Evolutionary conservation across 1,284 basidiomycete species (phyloP), one percentile per base, ranked within the genome.

Genomic region (Apiotrichum akiyoshidainum): DNA sequence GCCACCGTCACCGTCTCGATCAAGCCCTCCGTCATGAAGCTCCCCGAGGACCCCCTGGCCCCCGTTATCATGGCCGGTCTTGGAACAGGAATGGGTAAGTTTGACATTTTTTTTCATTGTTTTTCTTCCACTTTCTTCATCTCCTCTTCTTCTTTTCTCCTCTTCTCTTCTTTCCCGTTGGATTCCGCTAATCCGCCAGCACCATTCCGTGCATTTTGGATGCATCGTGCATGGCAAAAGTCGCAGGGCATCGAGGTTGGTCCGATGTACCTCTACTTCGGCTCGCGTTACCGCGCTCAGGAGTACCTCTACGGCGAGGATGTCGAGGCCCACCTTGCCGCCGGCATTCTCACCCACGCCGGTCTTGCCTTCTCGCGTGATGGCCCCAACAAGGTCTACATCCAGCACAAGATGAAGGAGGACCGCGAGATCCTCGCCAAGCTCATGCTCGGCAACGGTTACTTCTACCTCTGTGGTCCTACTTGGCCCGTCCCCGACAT

Each of bases 401-500:
- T 99, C 73, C 95, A 99, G 79, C 90, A 99, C 83, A 94, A 92
- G 83, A 99, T 99, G 89, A 81, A 86, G 58, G 87, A 95, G 74
- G 92, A 99, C 76, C 88, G 88, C 45, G 83, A 86, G 68, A 80
- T 83, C 53, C 84, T 99, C 40, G 87, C 86, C 55, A 37, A 46
- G 46, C 78, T 84, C 65, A 86, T 90, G 83, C 80, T 98, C 57
- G 64, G 74, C 19, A 68, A 75, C 33, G 70, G 79, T 39, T 90
- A 88, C 70, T 99, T 99, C 80, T 98, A 95, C 78, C 83, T 99
- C 52, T 98, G 96, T 78, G 96, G 96, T 40, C 94, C 94, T 41
- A 97, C 94, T 31, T 97, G 94, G 94, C 95, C 95, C 31, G 94
- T 98, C 17, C 93, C 95, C 7, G 96, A 99, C 72, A 91, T 99